Evolutionary conservation across 257 asterid genomes (phyloP).

Genomic region (Nicotiana sylvestris): DNA sequence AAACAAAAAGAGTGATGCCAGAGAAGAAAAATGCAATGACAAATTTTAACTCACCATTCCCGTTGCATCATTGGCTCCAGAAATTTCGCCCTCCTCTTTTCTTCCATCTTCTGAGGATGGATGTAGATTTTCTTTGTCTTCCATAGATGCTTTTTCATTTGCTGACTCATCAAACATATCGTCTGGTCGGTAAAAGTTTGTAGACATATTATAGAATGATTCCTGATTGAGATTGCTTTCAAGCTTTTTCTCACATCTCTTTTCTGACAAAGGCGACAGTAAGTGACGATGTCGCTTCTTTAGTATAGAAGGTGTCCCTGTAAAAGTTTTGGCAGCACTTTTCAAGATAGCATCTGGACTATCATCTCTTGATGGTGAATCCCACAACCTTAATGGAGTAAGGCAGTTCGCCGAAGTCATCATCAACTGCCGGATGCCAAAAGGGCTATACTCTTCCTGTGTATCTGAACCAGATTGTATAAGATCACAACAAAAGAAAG

Average conservation of each 20-base stretch:
- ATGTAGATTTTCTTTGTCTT: slow-evolving; percentile 50
- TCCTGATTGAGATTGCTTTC: slow-evolving; percentile 42
- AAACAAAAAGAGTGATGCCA: not conserved
- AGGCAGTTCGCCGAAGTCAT: slow-evolving; percentile 48
- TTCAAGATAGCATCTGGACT: slow-evolving; percentile 76
- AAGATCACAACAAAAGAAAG: slow-evolving; percentile 87
- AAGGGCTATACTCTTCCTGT: slow-evolving; percentile 93
- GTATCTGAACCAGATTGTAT: slow-evolving; percentile 63
- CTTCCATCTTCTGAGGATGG: slow-evolving; percentile 31
- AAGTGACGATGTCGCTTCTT: slow-evolving; percentile 84
- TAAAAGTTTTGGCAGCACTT: slow-evolving; percentile 86
- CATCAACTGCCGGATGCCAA: slow-evolving; percentile 93
- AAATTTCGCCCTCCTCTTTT: slow-evolving; percentile 25
- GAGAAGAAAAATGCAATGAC: not conserved
- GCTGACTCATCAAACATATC: slow-evolving; percentile 45
- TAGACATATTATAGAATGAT: slow-evolving; percentile 34
- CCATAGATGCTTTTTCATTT: slow-evolving; percentile 26
- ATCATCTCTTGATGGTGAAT: slow-evolving; percentile 70
- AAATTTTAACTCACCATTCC: not conserved
- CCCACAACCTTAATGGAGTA: slow-evolving; percentile 75
- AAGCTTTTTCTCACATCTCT: slow-evolving; percentile 70
- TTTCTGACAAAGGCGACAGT: slow-evolving; percentile 77
- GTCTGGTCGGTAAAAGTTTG: slow-evolving; percentile 51
- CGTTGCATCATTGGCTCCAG: not conserved
- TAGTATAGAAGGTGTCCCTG: slow-evolving; percentile 78